phyloP scores from a whole-genome alignment of 2,329 filamentous ascomycete species.

The Clonostachys sp. region DNA sequence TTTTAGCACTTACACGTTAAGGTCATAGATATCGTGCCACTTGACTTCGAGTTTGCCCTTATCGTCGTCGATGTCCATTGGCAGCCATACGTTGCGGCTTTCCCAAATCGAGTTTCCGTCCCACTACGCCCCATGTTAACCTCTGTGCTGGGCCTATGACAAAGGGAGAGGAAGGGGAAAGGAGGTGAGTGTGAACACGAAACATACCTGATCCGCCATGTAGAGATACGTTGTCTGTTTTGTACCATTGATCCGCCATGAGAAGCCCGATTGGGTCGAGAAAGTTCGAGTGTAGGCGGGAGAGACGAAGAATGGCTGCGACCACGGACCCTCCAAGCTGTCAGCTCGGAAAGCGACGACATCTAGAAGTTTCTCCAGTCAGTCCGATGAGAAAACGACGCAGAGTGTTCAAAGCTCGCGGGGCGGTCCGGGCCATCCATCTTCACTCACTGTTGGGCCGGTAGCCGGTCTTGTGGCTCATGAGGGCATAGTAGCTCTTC shows the following conservation, averaged over 20 bases:
- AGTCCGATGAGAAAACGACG: neutral
- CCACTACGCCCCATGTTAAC: constrained; percentile 21
- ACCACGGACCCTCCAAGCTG: constrained; percentile 42
- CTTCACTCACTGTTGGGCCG: constrained; percentile 41
- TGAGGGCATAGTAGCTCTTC: constrained; percentile 53
- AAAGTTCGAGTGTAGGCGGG: constrained; percentile 44
- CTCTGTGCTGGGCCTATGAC: neutral
- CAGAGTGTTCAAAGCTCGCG: neutral
- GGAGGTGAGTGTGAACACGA: constrained; percentile 1
- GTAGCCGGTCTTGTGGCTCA: constrained; percentile 61
- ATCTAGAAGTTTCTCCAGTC: constrained; percentile 13
- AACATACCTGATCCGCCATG: constrained; percentile 31
- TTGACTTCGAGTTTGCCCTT: constrained; percentile 39
- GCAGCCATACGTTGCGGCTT: constrained; percentile 51
- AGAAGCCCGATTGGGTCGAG: constrained; percentile 46
- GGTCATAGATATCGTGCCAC: constrained; percentile 51
- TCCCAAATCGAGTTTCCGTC: constrained; percentile 49
- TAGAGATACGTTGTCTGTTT: constrained; percentile 46
- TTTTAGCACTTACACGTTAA: constrained; percentile 34
- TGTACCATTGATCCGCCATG: constrained; percentile 38
- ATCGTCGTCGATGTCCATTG: constrained; percentile 43
- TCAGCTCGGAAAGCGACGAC: constrained; percentile 51
- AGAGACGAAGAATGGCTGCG: constrained; percentile 43
- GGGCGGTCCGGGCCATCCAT: constrained; percentile 2
- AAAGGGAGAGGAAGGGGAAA: neutral